A percentile compares a stretch with the other conserved stretches of the same genome.
These are phyloP conservation scores for Pythium biforme DNA, from an alignment of 352 stramenopile species.

Conservation along the genomic window DNA sequence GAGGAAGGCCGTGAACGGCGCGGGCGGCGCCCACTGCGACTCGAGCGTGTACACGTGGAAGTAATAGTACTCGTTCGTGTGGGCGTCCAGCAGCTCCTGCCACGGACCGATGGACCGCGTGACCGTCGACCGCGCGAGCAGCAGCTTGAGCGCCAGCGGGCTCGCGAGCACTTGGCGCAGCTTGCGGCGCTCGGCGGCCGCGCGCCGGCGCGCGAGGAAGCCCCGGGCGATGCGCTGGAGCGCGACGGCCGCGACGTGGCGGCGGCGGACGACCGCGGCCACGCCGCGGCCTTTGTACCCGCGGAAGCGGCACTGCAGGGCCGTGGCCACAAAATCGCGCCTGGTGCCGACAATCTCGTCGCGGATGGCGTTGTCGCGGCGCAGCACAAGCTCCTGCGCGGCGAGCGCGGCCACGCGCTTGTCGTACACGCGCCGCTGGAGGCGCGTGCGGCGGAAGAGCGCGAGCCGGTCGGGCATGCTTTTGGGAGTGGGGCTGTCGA, in stretches of 20 bases:
- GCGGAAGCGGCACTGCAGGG: constrained; percentile 61
- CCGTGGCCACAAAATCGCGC: constrained; percentile 70
- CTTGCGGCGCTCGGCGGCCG: constrained; percentile 45
- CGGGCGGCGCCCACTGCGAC: constrained; percentile 72
- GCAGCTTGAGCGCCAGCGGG: constrained; percentile 57
- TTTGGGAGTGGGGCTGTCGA: neutral
- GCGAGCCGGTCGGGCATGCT: constrained; percentile 49
- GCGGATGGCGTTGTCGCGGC: constrained; percentile 57
- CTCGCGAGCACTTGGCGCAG: constrained; percentile 65
- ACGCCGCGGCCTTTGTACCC: constrained; percentile 56
- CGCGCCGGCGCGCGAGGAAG: constrained; percentile 42
- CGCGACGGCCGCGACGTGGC: constrained; percentile 48
- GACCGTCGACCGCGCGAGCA: constrained; percentile 65
- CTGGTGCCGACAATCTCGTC: constrained; percentile 77
- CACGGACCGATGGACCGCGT: constrained; percentile 63
- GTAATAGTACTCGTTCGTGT: constrained; percentile 88
- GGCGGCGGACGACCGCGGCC: constrained; percentile 29
- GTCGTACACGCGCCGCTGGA: constrained; percentile 56
- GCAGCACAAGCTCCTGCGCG: constrained; percentile 41
- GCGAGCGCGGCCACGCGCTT: constrained; percentile 48
- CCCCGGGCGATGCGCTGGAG: constrained; percentile 64
- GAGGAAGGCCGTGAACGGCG: constrained; percentile 63
- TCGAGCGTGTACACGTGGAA: constrained; percentile 80
- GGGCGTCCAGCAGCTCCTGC: constrained; percentile 76
- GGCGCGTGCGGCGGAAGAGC: constrained; percentile 45